Percentiles rank a stretch among this genome's conserved stretches.
phyloP scores from a whole-genome alignment of 2,329 filamentous ascomycete species.

The Pyrenochaeta sp. region DNA sequence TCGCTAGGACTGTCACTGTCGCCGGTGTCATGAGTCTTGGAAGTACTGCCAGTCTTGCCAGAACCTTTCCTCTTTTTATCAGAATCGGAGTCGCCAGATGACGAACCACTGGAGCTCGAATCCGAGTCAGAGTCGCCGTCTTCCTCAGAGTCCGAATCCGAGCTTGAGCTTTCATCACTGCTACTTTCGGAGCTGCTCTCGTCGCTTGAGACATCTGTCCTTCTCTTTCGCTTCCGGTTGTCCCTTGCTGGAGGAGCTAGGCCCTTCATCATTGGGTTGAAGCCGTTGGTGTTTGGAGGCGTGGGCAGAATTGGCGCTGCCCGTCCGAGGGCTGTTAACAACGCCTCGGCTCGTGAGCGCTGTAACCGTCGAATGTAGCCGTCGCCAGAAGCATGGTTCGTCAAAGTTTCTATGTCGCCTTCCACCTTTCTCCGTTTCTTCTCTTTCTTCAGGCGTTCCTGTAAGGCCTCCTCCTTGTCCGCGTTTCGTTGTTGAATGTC shows the following conservation, averaged over 20 bases:
- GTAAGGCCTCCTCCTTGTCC: constrained; percentile 46
- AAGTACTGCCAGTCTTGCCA: constrained; percentile 13
- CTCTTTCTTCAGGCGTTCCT: constrained; percentile 42
- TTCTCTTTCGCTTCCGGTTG: constrained; percentile 37
- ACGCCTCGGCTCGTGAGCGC: constrained; percentile 41
- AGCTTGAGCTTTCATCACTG: constrained; percentile 32
- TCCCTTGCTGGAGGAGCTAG: constrained; percentile 20
- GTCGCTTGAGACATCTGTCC: constrained; percentile 38
- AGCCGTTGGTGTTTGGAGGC: constrained; percentile 14
- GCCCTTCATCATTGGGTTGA: constrained; percentile 23
- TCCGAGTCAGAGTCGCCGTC: constrained; percentile 11
- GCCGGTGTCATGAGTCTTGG: constrained; percentile 9
- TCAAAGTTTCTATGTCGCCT: constrained; percentile 35
- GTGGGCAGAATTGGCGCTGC: constrained; percentile 30
- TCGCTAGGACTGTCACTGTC: constrained; percentile 26
- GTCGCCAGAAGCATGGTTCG: constrained; percentile 33
- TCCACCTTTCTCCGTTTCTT: constrained; percentile 41
- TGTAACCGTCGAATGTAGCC: constrained; percentile 43
- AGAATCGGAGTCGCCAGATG: too few relatives aligned
- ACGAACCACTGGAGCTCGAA: constrained; percentile 10
- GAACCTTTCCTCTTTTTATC: neutral
- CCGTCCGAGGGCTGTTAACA: constrained; percentile 38
- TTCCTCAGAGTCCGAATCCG: constrained; percentile 27
- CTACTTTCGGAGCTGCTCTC: constrained; percentile 45
- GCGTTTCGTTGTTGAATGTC: constrained; percentile 42